phyloP scores from a whole-genome alignment of 1,284 basidiomycete species.

The Tilletia walkeri region DNA sequence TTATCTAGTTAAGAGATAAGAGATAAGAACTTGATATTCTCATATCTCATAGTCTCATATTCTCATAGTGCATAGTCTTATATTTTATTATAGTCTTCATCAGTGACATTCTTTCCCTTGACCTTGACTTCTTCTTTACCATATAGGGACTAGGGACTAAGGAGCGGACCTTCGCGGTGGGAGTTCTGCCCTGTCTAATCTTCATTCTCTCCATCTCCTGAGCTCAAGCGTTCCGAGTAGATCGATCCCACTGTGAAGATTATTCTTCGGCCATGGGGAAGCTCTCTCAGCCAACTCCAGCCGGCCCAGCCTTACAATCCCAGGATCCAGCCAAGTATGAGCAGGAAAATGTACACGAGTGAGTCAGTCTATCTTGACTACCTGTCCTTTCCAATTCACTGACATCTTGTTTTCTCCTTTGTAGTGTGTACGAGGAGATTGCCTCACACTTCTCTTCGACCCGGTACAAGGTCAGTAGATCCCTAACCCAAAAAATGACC shows the following conservation, averaged over 20 bases:
- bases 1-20: background rate
- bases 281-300: conserved; percentile 7
- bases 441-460: conserved; percentile 89
- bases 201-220: background rate
- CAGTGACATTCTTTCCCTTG: background rate
- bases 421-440: conserved; percentile 78
- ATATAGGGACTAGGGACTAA: no score
- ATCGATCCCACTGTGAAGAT: no score
- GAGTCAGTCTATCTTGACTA: conserved; percentile 23
- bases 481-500: background rate
- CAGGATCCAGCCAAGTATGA: conserved; percentile 43
- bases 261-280: background rate
- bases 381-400: conserved; percentile 16
- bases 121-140: no score
- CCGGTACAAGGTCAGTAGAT: conserved; percentile 75
- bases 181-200: no score
- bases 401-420: background rate
- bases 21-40: background rate
- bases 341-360: conserved; percentile 52
- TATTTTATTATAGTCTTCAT: background rate
- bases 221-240: background rate
- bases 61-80: background rate
- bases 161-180: no score
- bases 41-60: background rate
- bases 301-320: background rate